Base-by-base conservation (phyloP, 2,329 filamentous ascomycete species). In the Teratosphaeria viscida region DNA sequence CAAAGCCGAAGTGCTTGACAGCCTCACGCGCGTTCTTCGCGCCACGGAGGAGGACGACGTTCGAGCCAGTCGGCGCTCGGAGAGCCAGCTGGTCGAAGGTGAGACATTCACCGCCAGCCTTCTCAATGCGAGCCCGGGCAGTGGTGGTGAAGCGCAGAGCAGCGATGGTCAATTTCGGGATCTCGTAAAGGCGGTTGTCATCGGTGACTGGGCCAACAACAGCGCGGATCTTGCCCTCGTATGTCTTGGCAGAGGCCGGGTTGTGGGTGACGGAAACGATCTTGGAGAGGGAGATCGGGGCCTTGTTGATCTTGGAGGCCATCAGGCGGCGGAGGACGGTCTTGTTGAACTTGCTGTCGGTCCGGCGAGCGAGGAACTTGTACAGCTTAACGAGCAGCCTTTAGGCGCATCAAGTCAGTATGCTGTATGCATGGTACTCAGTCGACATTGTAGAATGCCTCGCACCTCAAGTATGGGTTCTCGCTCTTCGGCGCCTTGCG, bases 21-120 rank as follows among this genome's bases (percentile, higher is more conserved):
- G 94, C 90, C 86, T 99, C 94, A 77, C 94, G 88, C 72, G 90
- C 79, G 82, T 97, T 97, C 90, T 96, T 99, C 79, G 94, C 92
- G 67, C 94, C 94, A 78, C 94, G 90, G 77, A 99, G 88, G 73
- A 97, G 87, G 72, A 99, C 84, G 68, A 94, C 97, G 87, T 97
- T 96, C 82, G 87, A 86, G 74, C 94, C 94, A 70, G 92, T 99
- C 68, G 94, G 94, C 72, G 92, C 87, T 76, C 92, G 88, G 74
- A 96, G 86, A 70, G 94, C 94, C 71, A 99, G 87, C 85, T 99
- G 92, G 77, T 99, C 94, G 73, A 99, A 85, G 71, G 94, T 99
- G 78, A 97, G 82, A 75, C 85, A 86, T 84, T 96, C 91, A 79
- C 94, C 95, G 74, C 95, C 94, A 67, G 92, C 92, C 75, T 92